These are phyloP conservation scores for Colletotrichum lentis DNA, from an alignment of 2,329 filamentous ascomycete genomes.

Conservation along the genomic window DNA sequence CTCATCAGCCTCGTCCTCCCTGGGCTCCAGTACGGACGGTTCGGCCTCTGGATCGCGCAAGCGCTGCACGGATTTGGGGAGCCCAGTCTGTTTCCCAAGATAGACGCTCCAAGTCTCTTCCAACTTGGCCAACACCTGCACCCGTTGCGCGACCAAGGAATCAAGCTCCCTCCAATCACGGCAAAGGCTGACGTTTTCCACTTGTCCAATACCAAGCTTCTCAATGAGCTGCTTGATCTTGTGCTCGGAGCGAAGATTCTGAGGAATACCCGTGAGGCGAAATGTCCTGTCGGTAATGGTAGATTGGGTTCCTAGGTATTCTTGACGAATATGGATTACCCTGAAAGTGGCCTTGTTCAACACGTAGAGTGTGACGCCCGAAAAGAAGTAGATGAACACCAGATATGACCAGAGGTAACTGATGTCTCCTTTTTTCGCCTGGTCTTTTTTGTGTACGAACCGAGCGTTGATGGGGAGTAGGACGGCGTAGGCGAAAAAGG, in stretches of 20 bases:
- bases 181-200: constrained; percentile 87
- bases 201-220: constrained; percentile 85
- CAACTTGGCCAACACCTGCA: constrained; percentile 71
- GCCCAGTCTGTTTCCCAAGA: constrained; percentile 63
- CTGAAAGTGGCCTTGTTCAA: constrained; percentile 84
- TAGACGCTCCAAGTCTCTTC: constrained; percentile 86
- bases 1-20: constrained; percentile 50
- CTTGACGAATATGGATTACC: constrained; percentile 85
- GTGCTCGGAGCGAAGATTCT: constrained; percentile 78
- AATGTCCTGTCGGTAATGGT: constrained; percentile 97
- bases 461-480: constrained; percentile 86
- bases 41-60: constrained; percentile 39
- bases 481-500: constrained; percentile 81
- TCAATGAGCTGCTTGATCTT: constrained; percentile 89
- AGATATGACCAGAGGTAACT: constrained; percentile 90
- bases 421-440: constrained; percentile 40
- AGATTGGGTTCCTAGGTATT: constrained; percentile 90
- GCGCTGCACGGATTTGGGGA: constrained; percentile 46
- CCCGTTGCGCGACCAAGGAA: constrained; percentile 72
- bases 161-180: constrained; percentile 88
- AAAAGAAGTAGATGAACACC: constrained; percentile 94
- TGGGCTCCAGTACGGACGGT: constrained; percentile 29
- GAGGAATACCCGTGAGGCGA: constrained; percentile 85
- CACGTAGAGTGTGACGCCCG: constrained; percentile 79
- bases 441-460: constrained; percentile 54